A percentile compares a stretch with the other conserved stretches of the same genome.
These are phyloP conservation scores for Aspergillus fumigatiaffinis DNA, from an alignment of 2,329 filamentous ascomycete genomes.

Conservation along the genomic window DNA sequence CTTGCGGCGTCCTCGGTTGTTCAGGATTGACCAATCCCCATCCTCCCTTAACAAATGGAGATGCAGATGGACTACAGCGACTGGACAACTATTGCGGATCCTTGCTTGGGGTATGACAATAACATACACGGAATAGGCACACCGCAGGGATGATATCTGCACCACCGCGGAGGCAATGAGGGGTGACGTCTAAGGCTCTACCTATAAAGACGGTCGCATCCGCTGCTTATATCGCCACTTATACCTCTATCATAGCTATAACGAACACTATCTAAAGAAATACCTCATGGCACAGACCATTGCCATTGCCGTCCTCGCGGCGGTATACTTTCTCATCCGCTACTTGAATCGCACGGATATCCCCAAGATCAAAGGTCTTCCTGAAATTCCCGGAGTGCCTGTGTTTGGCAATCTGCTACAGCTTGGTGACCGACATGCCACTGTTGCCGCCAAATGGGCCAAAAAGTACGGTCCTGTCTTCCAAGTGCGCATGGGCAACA, in stretches of 20 bases:
- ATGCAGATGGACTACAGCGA: no score
- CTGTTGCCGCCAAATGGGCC: conserved; percentile 53
- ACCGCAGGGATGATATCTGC: no score
- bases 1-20: not conserved
- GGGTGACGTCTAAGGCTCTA: no score
- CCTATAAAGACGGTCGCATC: not conserved
- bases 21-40: not conserved
- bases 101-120: no score
- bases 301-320: conserved; percentile 31
- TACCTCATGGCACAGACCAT: conserved; percentile 16
- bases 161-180: no score
- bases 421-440: conserved; percentile 56
- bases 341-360: conserved; percentile 51
- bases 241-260: not conserved
- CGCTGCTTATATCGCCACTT: not conserved
- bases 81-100: no score
- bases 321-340: conserved; percentile 39
- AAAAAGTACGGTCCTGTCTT: conserved; percentile 62
- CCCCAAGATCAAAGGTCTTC: conserved; percentile 58
- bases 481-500: conserved; percentile 65
- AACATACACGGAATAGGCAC: no score
- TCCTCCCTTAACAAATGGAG: no score
- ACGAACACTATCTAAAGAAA: no score
- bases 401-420: conserved; percentile 62
- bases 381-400: conserved; percentile 59